Percentiles rank a stretch among this genome's conserved stretches.
phyloP scores from a whole-genome alignment of 163 green algal genomes.

The Chloromonas sp. region DNA sequence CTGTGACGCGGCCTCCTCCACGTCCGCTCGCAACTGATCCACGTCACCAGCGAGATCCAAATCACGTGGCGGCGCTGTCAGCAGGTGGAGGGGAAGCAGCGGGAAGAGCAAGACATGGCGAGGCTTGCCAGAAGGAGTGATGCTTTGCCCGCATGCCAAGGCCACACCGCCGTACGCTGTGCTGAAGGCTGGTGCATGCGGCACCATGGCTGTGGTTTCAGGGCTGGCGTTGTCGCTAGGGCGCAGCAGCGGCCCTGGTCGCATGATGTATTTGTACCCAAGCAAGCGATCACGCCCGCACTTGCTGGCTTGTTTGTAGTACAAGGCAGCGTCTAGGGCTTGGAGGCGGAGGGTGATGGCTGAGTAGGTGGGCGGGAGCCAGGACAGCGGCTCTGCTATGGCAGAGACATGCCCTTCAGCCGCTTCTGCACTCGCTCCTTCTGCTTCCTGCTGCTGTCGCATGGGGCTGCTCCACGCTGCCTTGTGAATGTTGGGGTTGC shows the following conservation, averaged over 20 bases:
- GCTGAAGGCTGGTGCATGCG: background rate
- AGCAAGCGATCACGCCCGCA: conserved; percentile 17
- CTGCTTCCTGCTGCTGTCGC: conserved; percentile 12
- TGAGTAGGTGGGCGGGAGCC: conserved; percentile 69
- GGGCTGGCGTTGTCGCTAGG: background rate
- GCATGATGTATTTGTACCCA: conserved; percentile 36
- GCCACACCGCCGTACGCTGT: background rate
- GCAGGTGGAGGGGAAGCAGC: background rate
- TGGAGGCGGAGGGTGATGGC: conserved; percentile 60
- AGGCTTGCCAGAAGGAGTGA: background rate
- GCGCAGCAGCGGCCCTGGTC: conserved; percentile 6
- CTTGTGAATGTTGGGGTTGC: conserved; percentile 5
- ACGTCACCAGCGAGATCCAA: background rate
- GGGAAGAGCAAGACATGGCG: background rate
- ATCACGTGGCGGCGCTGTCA: background rate
- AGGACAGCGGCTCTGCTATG: conserved; percentile 42
- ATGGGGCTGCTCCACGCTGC: conserved; percentile 3
- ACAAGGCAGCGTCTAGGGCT: conserved; percentile 62
- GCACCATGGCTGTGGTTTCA: background rate
- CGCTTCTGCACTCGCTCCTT: background rate
- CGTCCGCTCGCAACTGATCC: background rate
- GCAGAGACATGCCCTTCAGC: background rate
- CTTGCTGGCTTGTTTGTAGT: conserved; percentile 35
- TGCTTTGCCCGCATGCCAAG: background rate
- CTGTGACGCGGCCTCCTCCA: background rate